A percentile compares a stretch with the other conserved stretches of the same genome.
Conservation (phyloP, 129 eudicot genomes). For the Escallonia herrerae region DNA sequence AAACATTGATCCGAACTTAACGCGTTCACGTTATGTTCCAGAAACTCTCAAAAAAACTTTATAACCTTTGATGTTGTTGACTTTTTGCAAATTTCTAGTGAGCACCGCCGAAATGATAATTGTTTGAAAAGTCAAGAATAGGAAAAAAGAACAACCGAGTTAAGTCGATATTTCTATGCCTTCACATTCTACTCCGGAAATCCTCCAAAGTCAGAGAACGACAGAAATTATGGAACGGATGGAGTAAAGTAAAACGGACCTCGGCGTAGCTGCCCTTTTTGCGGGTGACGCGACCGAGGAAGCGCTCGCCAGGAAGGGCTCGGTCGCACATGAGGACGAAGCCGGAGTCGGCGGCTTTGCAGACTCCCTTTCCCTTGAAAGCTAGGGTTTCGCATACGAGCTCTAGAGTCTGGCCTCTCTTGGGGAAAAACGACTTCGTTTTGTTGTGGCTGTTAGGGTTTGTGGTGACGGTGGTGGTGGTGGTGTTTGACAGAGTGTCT, state of each 20-base stretch:
- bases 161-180: too few relatives aligned
- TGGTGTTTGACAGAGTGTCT: slow-evolving; percentile 12
- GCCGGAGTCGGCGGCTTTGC: slow-evolving; percentile 74
- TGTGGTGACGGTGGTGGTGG: slow-evolving; percentile 14
- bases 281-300: slow-evolving; percentile 86
- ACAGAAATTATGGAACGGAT: neutral
- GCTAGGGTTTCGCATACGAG: slow-evolving; percentile 77
- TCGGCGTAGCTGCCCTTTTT: slow-evolving; percentile 69
- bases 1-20: too few relatives aligned
- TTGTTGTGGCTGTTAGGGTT: slow-evolving; percentile 17
- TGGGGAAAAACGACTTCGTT: slow-evolving; percentile 42
- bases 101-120: too few relatives aligned
- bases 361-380: slow-evolving; percentile 80
- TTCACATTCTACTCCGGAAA: too few relatives aligned
- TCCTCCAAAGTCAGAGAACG: too few relatives aligned
- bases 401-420: slow-evolving; percentile 78
- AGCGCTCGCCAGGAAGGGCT: slow-evolving; percentile 86
- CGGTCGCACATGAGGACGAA: slow-evolving; percentile 91
- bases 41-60: too few relatives aligned
- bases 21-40: too few relatives aligned
- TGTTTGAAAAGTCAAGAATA: too few relatives aligned
- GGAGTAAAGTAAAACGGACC: slow-evolving; percentile 26
- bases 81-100: too few relatives aligned
- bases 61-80: too few relatives aligned
- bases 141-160: neutral